phyloP scores from a whole-genome alignment of 306 rosid genomes.

The Prinsepia uniflora region DNA sequence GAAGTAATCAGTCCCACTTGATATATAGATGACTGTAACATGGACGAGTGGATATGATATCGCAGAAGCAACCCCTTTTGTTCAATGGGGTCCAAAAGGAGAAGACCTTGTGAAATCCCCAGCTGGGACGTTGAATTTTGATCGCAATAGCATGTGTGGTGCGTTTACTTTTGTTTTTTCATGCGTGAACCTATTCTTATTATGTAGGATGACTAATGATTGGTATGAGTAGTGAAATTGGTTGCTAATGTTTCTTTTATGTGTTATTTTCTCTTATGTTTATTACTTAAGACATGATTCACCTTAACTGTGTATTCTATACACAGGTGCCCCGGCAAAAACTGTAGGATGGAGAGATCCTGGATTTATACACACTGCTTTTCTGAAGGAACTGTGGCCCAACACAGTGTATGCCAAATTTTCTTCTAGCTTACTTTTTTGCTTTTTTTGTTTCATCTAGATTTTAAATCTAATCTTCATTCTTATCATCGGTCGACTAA shows the following conservation, averaged over 20 bases:
- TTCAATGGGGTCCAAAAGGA: constrained; percentile 77
- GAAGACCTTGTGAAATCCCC: constrained; percentile 47
- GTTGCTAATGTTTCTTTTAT: not conserved
- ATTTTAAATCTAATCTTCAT: not conserved
- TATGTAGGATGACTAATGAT: not conserved
- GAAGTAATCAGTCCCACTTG: constrained; percentile 16
- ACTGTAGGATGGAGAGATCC: constrained; percentile 98
- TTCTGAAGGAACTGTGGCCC: constrained; percentile 86
- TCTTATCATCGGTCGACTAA: not conserved
- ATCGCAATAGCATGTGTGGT: constrained; percentile 85
- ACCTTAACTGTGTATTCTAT: constrained; percentile 6
- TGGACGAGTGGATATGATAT: constrained; percentile 96
- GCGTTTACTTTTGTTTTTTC: constrained; percentile 29
- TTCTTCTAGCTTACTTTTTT: constrained; percentile 19
- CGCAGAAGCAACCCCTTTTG: constrained; percentile 71
- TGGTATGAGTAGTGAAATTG: not conserved
- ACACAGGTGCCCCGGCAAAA: constrained; percentile 85
- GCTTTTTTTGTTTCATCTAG: not conserved
- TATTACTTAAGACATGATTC: not conserved
- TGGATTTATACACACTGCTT: constrained; percentile 79
- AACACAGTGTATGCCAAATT: constrained; percentile 47
- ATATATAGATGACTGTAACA: constrained; percentile 72
- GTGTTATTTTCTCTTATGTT: not conserved
- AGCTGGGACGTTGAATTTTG: constrained; percentile 78
- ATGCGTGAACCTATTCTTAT: not conserved